Percentiles rank a stretch among this genome's conserved stretches.
Evolutionary conservation across 352 stramenopile species (phyloP).

Genomic region (Pythium grandisporangium): DNA sequence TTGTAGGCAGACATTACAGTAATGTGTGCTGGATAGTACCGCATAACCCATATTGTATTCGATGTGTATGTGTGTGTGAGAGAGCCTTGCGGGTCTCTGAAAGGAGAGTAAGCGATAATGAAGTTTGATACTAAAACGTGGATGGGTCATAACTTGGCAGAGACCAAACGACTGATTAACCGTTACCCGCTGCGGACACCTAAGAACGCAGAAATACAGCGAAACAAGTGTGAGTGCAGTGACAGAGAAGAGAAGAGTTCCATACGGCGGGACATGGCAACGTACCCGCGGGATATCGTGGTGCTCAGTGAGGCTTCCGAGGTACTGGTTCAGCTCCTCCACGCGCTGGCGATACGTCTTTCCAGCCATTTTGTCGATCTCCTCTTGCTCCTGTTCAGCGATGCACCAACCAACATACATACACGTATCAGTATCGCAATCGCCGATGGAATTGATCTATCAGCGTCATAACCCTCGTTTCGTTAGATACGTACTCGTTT

Average conservation of each 20-base stretch:
- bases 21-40: too few relatives aligned
- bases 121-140: too few relatives aligned
- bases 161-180: slow-evolving; percentile 45
- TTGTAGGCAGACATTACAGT: too few relatives aligned
- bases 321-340: slow-evolving; percentile 96
- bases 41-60: too few relatives aligned
- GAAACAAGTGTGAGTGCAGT: too few relatives aligned
- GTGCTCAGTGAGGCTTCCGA: slow-evolving; percentile 94
- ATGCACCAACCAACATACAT: neutral
- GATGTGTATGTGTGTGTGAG: too few relatives aligned
- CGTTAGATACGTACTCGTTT: slow-evolving; percentile 47
- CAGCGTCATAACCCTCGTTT: neutral
- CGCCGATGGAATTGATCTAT: neutral
- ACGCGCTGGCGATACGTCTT: slow-evolving; percentile 91
- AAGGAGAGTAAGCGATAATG: too few relatives aligned
- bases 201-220: too few relatives aligned
- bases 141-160: too few relatives aligned
- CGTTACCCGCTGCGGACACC: slow-evolving; percentile 87
- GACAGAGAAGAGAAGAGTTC: too few relatives aligned
- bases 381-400: slow-evolving; percentile 58
- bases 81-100: too few relatives aligned
- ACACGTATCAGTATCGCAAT: neutral
- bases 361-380: slow-evolving; percentile 75
- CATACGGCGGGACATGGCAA: too few relatives aligned
- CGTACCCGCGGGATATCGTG: slow-evolving; percentile 96